Percentiles rank a stretch among this genome's conserved stretches.
Conservation (phyloP, 148 eudicot species). For the Amaranthus hypochondriacus region DNA sequence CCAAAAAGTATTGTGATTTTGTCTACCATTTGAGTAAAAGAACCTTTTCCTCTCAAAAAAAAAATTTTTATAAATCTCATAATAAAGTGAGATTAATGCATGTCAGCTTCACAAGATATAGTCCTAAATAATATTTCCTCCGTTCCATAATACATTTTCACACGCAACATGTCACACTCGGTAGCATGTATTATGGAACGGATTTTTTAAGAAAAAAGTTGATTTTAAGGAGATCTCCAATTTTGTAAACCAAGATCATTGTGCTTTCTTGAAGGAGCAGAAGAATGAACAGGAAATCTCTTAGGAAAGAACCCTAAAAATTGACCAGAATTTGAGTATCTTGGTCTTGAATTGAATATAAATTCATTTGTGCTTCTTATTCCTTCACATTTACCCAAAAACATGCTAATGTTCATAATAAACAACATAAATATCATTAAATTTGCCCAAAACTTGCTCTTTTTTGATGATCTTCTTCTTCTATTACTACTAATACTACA, state of each 20-base stretch:
- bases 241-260: slow-evolving; percentile 60
- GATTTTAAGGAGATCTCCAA: slow-evolving; percentile 50
- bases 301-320: slow-evolving; percentile 54
- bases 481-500: not conserved
- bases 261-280: slow-evolving; percentile 80
- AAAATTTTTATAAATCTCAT: slow-evolving; percentile 2
- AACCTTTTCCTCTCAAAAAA: slow-evolving; percentile 20
- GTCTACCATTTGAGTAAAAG: slow-evolving; percentile 1
- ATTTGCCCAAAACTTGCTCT: slow-evolving; percentile 3
- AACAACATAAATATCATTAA: slow-evolving; percentile 4
- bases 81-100: slow-evolving; percentile 18
- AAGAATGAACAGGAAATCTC: slow-evolving; percentile 47
- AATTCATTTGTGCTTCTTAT: slow-evolving; percentile 38
- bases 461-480: slow-evolving; percentile 8
- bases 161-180: too few species aligned
- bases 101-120: slow-evolving; percentile 18
- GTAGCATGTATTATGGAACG: too few species aligned
- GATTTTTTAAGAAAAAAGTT: not conserved
- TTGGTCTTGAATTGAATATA: slow-evolving; percentile 30
- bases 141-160: too few species aligned
- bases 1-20: slow-evolving; percentile 8
- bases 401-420: slow-evolving; percentile 21
- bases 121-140: not conserved
- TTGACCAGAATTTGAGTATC: slow-evolving; percentile 31
- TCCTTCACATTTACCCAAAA: slow-evolving; percentile 34